Base-by-base conservation (phyloP, 192 early-diverging fungal species). In the Mortierella alpina region DNA sequence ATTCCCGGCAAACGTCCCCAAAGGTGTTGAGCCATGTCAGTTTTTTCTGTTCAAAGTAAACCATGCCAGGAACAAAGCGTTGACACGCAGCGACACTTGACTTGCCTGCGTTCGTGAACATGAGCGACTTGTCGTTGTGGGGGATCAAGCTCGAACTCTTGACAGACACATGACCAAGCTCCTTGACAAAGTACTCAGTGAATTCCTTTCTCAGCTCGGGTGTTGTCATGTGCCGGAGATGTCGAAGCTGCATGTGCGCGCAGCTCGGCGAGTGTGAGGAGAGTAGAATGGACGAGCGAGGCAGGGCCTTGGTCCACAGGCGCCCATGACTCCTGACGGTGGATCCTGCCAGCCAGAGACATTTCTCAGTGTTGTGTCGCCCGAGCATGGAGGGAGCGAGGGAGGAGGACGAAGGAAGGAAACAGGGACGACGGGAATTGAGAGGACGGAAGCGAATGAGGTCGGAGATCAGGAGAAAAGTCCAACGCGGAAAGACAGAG, bases 41-140 rank as follows among this genome's bases (percentile, higher is more conserved):
- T 10, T 17, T 50, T 14, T 17, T 14, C 49, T 50, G 12, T 4
- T 14, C 17, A 11, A 40, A 40, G 56, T 31, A 31, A 58, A 39
- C 1, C 41, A 40, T 1, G 31, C 45, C 47, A 10, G 39, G 41
- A 12, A 4, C 58, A 1, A 50, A 50, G 48, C 1, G 10, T 50
- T 50, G 49, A 11, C 49, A 4, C 1, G 12, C 7, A 50, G 49
- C 49, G 10, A 50, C 17, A 11, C 4, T 50, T 17, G 17, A 14
- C 10, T 50, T 65, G 83, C 87, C 88, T n/a, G 89, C 89, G 58
- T 90, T 90, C 23, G 87, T 88, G 48, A 90, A 90, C 51, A 90
- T 72, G 10, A 90, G 63, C 6, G 83, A 85, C 59, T 84, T 85
- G 83, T 90, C 89, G 53, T 86, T 85, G 51, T 87, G 86, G n/a